phyloP scores from a whole-genome alignment of 805 yeast species.

The Metschnikowia picachoensis region DNA sequence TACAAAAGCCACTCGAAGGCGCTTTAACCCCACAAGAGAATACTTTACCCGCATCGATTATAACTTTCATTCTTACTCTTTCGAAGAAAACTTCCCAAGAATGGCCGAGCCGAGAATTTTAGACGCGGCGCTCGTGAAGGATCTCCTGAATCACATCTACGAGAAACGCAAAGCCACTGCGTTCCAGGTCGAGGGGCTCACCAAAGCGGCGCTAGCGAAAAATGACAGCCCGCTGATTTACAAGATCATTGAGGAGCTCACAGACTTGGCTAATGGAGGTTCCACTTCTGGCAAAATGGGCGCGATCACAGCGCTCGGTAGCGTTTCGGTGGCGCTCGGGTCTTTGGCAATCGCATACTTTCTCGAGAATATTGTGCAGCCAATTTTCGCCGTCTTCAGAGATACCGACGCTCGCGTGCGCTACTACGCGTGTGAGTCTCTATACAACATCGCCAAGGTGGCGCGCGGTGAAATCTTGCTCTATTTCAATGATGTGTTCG shows the following conservation, averaged over 20 bases:
- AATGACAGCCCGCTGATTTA: constrained; percentile 60
- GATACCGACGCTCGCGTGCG: constrained; percentile 97
- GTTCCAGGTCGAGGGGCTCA: constrained; percentile 69
- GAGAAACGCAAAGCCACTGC: constrained; percentile 47
- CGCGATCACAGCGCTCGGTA: constrained; percentile 92
- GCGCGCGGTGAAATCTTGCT: constrained; percentile 91
- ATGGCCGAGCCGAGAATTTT: constrained; percentile 26
- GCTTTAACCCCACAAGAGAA: no score
- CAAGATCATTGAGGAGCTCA: constrained; percentile 68
- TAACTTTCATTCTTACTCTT: no score
- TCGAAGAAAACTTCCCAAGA: no score
- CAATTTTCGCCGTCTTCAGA: constrained; percentile 91
- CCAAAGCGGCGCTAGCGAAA: constrained; percentile 61
- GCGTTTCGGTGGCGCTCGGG: constrained; percentile 92
- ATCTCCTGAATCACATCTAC: constrained; percentile 42
- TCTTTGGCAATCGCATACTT: constrained; percentile 76
- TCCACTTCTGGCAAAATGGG: constrained; percentile 79
- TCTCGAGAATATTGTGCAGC: constrained; percentile 81
- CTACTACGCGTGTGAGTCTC: constrained; percentile 93
- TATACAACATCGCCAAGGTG: constrained; percentile 93
- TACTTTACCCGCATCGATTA: no score
- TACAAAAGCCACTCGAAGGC: no score
- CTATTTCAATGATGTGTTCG: constrained; percentile 92
- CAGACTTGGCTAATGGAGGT: constrained; percentile 71
- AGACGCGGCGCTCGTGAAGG: constrained; percentile 37